Evolutionary conservation across 75 land plant genomes (phyloP).

Genomic region (Pinus taeda): DNA sequence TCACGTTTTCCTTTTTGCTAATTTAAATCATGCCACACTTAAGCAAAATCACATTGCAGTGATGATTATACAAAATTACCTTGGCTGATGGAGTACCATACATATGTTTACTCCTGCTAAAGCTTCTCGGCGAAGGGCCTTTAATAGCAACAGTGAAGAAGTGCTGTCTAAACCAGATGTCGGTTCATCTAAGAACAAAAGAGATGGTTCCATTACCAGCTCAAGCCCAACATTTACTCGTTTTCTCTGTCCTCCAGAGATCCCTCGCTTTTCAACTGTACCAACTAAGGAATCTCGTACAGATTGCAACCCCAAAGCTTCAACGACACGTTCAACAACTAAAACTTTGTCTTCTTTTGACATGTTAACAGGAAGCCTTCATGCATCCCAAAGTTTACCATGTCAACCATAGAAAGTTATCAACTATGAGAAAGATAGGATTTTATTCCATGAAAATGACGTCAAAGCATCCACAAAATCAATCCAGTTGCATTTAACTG

Average conservation of each 20-base stretch:
- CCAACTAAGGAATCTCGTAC: constrained; percentile 94
- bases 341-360: constrained; percentile 78
- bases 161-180: constrained; percentile 97
- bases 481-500: too few species aligned
- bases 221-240: constrained; percentile 97
- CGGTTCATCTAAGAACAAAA: constrained; percentile 94
- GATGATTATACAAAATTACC: constrained; percentile 36
- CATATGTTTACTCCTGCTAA: constrained; percentile 86
- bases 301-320: constrained; percentile 78
- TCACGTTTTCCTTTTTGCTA: too few species aligned
- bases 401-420: not conserved
- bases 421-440: not conserved
- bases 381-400: constrained; percentile 1
- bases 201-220: constrained; percentile 98
- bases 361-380: constrained; percentile 77
- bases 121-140: constrained; percentile 91
- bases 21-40: not conserved
- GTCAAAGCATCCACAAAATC: not conserved
- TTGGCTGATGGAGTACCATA: constrained; percentile 97
- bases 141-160: constrained; percentile 86
- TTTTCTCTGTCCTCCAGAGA: constrained; percentile 97
- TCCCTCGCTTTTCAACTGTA: constrained; percentile 94
- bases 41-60: not conserved
- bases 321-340: constrained; percentile 91
- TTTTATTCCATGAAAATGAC: not conserved